These are phyloP conservation scores for Davidsoniella australis DNA, from an alignment of 2,329 filamentous ascomycete genomes.

Conservation along the genomic window DNA sequence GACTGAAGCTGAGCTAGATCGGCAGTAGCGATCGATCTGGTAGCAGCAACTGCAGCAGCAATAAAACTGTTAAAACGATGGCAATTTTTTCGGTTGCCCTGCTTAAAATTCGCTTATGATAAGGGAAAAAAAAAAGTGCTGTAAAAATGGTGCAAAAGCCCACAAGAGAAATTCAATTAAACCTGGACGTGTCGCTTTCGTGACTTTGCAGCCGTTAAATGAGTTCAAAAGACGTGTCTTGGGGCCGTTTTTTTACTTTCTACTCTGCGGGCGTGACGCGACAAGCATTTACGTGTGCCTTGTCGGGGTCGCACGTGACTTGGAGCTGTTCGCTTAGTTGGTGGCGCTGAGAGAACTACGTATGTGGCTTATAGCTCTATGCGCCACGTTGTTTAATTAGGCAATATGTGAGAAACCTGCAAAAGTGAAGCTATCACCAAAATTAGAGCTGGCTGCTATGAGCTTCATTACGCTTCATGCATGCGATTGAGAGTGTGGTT, in stretches of 20 bases:
- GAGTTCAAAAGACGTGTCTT: conserved; percentile 1
- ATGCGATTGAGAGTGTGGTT: no score
- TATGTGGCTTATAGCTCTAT: not conserved
- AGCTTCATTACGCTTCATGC: no score
- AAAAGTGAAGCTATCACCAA: not conserved
- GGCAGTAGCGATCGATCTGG: no score
- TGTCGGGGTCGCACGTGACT: not conserved
- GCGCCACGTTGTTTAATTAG: not conserved
- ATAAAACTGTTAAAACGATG: no score
- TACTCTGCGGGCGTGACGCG: conserved; percentile 11
- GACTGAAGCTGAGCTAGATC: no score
- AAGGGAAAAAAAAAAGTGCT: not conserved
- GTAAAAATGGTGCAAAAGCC: not conserved
- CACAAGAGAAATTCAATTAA: conserved; percentile 14
- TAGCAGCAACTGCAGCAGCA: no score
- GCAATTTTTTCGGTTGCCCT: no score
- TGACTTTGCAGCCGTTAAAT: conserved; percentile 17
- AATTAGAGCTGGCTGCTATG: not conserved
- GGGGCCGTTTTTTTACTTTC: not conserved
- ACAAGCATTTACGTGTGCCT: not conserved
- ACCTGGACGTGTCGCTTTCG: conserved; percentile 28
- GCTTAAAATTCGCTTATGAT: not conserved
- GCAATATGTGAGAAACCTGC: not conserved
- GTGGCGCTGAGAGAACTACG: not conserved
- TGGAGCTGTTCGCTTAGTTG: not conserved